These are phyloP conservation scores for Sungouiella thailandica DNA, from an alignment of 805 yeast species.

Conservation along the genomic window DNA sequence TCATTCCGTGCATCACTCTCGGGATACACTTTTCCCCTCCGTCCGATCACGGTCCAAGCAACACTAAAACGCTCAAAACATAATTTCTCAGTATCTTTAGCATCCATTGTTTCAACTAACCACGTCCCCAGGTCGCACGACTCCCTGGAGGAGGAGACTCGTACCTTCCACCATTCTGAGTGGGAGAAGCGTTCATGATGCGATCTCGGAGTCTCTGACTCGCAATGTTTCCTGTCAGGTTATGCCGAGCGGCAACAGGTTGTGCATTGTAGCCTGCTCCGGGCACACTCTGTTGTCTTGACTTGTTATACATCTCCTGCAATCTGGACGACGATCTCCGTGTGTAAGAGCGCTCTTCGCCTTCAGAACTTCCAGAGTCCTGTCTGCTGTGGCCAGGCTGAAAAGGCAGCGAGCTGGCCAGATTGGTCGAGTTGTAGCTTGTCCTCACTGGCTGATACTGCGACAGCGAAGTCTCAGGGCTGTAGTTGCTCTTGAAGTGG, in stretches of 20 bases:
- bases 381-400: constrained; percentile 4
- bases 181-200: constrained; percentile 7
- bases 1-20: too few relatives aligned
- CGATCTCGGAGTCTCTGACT: constrained; percentile 15
- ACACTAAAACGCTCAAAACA: too few relatives aligned
- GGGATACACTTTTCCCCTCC: too few relatives aligned
- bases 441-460: constrained; percentile 25
- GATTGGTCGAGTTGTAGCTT: constrained; percentile 15
- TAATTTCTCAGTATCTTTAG: too few relatives aligned
- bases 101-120: too few relatives aligned
- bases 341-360: constrained; percentile 13
- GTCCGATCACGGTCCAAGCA: too few relatives aligned
- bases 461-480: background rate
- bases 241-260: constrained; percentile 19
- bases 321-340: constrained; percentile 32
- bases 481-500: background rate
- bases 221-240: constrained; percentile 23
- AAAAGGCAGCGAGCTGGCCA: constrained; percentile 1
- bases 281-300: constrained; percentile 22
- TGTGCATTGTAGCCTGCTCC: constrained; percentile 23
- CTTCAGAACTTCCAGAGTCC: constrained; percentile 1
- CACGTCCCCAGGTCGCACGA: constrained; percentile 24
- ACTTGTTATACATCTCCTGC: constrained; percentile 37
- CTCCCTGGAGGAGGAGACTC: constrained; percentile 4
- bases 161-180: background rate